Evolutionary conservation across 768 basidiomycete species (phyloP).

Genomic region (Podaxis mareebaensis): DNA sequence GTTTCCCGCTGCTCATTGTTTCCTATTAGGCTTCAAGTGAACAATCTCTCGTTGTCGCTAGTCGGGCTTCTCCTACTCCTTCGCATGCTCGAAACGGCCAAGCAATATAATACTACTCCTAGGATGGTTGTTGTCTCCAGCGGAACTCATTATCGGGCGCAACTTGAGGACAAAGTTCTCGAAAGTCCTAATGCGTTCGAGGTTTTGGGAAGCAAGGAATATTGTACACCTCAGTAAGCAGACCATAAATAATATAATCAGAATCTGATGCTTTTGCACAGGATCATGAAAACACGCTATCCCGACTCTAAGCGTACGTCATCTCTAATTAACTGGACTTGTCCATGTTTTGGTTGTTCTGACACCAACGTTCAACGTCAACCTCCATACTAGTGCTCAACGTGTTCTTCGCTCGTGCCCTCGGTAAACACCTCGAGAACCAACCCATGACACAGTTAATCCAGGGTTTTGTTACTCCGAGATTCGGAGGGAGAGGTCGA

Average conservation of each 20-base stretch:
- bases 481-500: constrained; percentile 22
- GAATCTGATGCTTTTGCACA: too few relatives aligned
- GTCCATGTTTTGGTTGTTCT: too few relatives aligned
- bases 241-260: too few relatives aligned
- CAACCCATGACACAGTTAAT: constrained; percentile 36
- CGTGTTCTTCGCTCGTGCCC: constrained; percentile 38
- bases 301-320: too few relatives aligned
- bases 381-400: constrained; percentile 36
- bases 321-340: too few relatives aligned
- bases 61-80: constrained; percentile 41
- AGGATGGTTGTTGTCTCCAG: constrained; percentile 41
- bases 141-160: constrained; percentile 34
- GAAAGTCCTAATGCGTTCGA: constrained; percentile 26
- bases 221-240: constrained; percentile 19
- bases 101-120: constrained; percentile 25
- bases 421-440: constrained; percentile 32
- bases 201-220: constrained; percentile 29
- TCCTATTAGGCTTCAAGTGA: constrained; percentile 41
- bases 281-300: too few relatives aligned
- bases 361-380: too few relatives aligned
- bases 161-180: constrained; percentile 22
- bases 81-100: constrained; percentile 33
- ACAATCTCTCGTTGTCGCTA: constrained; percentile 38
- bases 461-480: constrained; percentile 47
- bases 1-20: too few relatives aligned